Percentiles rank a stretch among this genome's conserved stretches.
Conservation (phyloP, 352 stramenopile genomes). For the Phytophthora ramorum region DNA sequence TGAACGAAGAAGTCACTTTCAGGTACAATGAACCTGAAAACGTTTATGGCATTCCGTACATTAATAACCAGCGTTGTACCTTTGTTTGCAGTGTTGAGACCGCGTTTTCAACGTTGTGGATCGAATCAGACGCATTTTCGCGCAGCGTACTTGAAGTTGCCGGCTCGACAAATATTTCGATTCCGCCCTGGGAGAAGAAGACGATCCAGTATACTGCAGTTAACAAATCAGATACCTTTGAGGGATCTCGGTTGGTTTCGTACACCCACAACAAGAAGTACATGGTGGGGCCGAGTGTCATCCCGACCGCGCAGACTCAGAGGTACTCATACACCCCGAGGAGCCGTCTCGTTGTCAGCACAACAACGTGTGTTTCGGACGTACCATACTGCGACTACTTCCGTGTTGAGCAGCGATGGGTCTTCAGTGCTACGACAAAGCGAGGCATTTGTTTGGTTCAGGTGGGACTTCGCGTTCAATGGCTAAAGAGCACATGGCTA, state of each 20-base stretch:
- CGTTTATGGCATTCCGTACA: background rate
- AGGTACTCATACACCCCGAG: constrained; percentile 59
- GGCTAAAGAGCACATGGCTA: constrained; percentile 86
- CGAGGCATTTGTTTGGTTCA: constrained; percentile 51
- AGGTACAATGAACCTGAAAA: constrained; percentile 50
- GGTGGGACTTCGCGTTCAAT: constrained; percentile 77
- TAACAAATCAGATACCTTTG: constrained; percentile 63
- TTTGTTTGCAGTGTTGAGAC: constrained; percentile 61
- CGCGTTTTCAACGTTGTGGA: constrained; percentile 66
- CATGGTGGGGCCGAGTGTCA: constrained; percentile 81
- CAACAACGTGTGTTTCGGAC: constrained; percentile 76
- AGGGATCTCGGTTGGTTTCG: constrained; percentile 57
- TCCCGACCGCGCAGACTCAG: constrained; percentile 78
- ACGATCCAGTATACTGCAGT: constrained; percentile 62
- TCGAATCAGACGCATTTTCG: constrained; percentile 64
- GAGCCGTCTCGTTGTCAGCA: constrained; percentile 69
- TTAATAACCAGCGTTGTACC: background rate
- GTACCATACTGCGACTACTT: constrained; percentile 90
- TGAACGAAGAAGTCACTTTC: constrained; percentile 73
- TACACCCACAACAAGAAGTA: constrained; percentile 92
- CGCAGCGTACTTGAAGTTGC: constrained; percentile 48
- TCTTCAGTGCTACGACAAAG: constrained; percentile 70
- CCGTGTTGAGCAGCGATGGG: constrained; percentile 85
- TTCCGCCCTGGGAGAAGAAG: constrained; percentile 59
- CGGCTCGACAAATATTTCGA: constrained; percentile 66